These are phyloP conservation scores for Xerocomus brunneocitrinus DNA, from an alignment of 768 basidiomycete species.

Conservation along the genomic window DNA sequence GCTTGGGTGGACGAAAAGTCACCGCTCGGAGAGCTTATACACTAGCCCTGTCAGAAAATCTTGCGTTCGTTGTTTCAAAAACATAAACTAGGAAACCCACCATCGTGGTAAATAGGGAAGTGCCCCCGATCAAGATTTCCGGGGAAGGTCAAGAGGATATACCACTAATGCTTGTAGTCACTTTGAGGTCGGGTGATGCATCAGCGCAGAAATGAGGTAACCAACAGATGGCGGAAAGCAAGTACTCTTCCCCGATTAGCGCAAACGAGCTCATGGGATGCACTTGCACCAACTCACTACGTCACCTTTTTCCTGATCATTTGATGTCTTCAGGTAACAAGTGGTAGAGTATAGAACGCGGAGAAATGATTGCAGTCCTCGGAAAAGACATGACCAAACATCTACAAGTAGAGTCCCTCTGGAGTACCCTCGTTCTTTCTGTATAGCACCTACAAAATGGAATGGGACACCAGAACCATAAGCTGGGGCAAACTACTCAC, in stretches of 20 bases:
- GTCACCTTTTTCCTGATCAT: neutral
- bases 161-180: neutral
- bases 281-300: neutral
- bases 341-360: neutral
- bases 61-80: too few relatives aligned
- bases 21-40: too few relatives aligned
- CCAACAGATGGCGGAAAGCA: neutral
- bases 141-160: neutral
- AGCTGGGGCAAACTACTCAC: constrained; percentile 36
- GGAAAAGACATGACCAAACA: constrained; percentile 4
- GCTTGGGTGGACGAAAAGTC: too few relatives aligned
- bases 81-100: too few relatives aligned
- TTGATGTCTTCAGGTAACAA: neutral
- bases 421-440: constrained; percentile 97
- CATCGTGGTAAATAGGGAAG: too few relatives aligned
- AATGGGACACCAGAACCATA: constrained; percentile 9
- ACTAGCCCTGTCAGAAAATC: too few relatives aligned
- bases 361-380: neutral
- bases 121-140: too few relatives aligned
- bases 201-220: neutral
- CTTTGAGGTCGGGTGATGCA: neutral
- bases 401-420: constrained; percentile 79
- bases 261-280: neutral
- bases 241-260: neutral
- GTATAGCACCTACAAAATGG: constrained; percentile 63